phyloP scores from a whole-genome alignment of 2,329 filamentous ascomycete species.

The Arthroderma uncinatum region DNA sequence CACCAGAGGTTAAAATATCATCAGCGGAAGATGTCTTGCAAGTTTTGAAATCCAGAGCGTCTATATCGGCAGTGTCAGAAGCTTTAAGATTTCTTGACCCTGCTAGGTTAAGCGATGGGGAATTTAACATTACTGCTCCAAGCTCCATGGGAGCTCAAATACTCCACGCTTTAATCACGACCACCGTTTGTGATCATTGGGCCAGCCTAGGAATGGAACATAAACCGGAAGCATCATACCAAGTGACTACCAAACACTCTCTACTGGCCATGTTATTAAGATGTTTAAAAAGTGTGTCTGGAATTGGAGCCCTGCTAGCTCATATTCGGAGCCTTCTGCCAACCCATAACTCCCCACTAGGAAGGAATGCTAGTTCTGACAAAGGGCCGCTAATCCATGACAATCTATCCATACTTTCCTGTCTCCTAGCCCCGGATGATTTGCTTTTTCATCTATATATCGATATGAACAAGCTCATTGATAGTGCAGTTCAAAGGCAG shows the following conservation, averaged over 20 bases:
- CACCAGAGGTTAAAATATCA: conserved; percentile 7
- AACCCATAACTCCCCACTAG: conserved; percentile 17
- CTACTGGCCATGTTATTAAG: conserved; percentile 42
- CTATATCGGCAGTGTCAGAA: conserved; percentile 23
- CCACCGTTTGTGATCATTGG: conserved; percentile 79
- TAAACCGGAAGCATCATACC: conserved; percentile 19
- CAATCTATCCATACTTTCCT: conserved; percentile 27
- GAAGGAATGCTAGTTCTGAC: conserved; percentile 26
- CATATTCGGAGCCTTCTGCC: conserved; percentile 52
- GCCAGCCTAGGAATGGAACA: conserved; percentile 41
- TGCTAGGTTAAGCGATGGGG: conserved; percentile 17
- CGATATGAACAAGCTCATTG: conserved; percentile 33
- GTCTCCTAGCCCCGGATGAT: conserved; percentile 35
- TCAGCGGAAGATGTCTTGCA: conserved; percentile 25
- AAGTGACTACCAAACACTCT: conserved; percentile 15
- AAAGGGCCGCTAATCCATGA: conserved; percentile 26
- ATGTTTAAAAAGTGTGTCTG: conserved; percentile 62
- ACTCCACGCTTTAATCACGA: conserved; percentile 59
- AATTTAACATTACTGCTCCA: conserved; percentile 51
- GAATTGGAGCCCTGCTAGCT: conserved; percentile 65
- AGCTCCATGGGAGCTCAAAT: conserved; percentile 62
- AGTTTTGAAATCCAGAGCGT: conserved; percentile 32
- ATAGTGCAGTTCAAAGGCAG: conserved; percentile 36
- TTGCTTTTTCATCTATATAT: conserved; percentile 36
- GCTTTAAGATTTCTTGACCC: conserved; percentile 29